Evolutionary conservation across 208 protist species (phyloP).

Genomic region (Leishmania amazonensis): DNA sequence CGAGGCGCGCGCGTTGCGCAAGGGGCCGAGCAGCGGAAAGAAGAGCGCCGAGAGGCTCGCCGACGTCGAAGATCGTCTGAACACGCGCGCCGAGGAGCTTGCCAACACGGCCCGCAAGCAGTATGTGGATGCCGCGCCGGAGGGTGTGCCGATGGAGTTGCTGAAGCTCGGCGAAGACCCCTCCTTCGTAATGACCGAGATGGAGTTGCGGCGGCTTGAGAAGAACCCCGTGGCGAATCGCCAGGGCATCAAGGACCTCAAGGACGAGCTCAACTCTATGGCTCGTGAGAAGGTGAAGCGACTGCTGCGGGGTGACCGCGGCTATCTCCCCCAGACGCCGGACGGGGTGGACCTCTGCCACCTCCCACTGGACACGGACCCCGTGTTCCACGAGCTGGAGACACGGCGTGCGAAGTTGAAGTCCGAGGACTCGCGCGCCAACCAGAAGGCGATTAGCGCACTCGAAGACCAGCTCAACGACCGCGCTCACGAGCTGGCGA

Average conservation of each 20-base stretch:
- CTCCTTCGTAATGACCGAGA: slow-evolving; percentile 59
- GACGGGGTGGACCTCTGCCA: slow-evolving; percentile 66
- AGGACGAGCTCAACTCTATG: slow-evolving; percentile 65
- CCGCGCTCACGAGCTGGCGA: slow-evolving; percentile 64
- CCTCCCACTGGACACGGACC: slow-evolving; percentile 71
- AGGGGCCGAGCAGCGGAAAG: slow-evolving; percentile 26
- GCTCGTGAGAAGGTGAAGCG: slow-evolving; percentile 56
- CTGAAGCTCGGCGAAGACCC: slow-evolving; percentile 64
- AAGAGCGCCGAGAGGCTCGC: slow-evolving; percentile 49
- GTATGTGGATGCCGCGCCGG: slow-evolving; percentile 46
- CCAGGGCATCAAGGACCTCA: slow-evolving; percentile 65
- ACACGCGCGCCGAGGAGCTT: slow-evolving; percentile 65
- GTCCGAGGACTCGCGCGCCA: slow-evolving; percentile 49
- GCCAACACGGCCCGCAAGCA: slow-evolving; percentile 54
- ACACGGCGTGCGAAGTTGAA: slow-evolving; percentile 66
- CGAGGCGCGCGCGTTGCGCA: slow-evolving; percentile 58
- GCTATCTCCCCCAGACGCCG: slow-evolving; percentile 63
- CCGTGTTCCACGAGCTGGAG: slow-evolving; percentile 69
- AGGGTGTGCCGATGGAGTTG: slow-evolving; percentile 58
- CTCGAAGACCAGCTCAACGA: slow-evolving; percentile 75
- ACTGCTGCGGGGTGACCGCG: slow-evolving; percentile 65
- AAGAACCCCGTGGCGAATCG: slow-evolving; percentile 68
- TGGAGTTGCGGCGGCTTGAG: slow-evolving; percentile 53
- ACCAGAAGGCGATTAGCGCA: slow-evolving; percentile 49
- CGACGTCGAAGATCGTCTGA: slow-evolving; percentile 55